Base-by-base conservation (phyloP, 1,139 yeast species). In the Candida sp. region DNA sequence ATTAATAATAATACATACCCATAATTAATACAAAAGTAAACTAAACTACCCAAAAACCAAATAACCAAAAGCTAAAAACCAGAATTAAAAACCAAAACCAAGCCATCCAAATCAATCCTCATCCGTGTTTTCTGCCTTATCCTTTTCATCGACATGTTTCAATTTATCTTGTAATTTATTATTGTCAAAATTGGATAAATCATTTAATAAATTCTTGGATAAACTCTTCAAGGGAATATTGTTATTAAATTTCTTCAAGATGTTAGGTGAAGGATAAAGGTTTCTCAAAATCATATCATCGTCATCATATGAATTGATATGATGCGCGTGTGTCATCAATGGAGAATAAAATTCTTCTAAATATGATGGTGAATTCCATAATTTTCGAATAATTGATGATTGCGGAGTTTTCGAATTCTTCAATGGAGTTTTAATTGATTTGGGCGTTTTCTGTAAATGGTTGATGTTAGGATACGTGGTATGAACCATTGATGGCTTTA, bases 311-410 rank as follows among this genome's bases (percentile, higher is more conserved):
- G 73, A 25, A 12, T 29, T 37, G 21, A 37, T 37, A 23, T 36
- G 39, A 32, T 39, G 54, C 35, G 53, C 45, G 43, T 53, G 49
- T 23, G 73, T 64, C 19, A 64, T 55, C 47, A 70, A 64, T 3
- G 88, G 87, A 22, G 85, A 79, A 54, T 81, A 81, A 54, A 82
- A 82, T 52, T 82, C 88, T 50, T 83, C 88, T 48, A 82, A 66
- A 53, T 79, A 80, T 5, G 82, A 75, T 3, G 88, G 88, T 21
- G 87, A 80, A 53, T 81, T 75, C 84, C 84, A 77, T 45, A 77
- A 63, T 52, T 73, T 77, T 49, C 70, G 73, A 61, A 75, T 62
- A 33, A 74, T 68, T 5, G 77, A 66, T 49, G 72, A 59, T 63
- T 73, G 68, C 4, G 78, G 78, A 46, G 78, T 65, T 49, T 64